A percentile compares a stretch with the other conserved stretches of the same genome.
Conservation (phyloP, 2,329 filamentous ascomycete genomes). For the Myriangium duriaei region DNA sequence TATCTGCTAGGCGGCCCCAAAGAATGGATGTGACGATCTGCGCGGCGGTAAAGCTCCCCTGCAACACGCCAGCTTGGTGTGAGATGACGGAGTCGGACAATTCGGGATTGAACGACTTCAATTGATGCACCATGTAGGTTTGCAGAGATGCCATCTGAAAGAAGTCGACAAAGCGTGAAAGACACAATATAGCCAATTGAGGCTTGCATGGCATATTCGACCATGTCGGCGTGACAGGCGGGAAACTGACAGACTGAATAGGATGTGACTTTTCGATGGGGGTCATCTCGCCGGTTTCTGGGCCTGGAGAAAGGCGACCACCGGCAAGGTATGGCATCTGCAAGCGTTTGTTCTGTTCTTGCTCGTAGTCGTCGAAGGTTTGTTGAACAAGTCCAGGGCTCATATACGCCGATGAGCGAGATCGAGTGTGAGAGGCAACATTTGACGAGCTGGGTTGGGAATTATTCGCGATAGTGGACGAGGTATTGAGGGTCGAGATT, state of each 20-base stretch:
- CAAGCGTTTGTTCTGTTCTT: background rate
- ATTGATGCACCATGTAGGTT: constrained; percentile 33
- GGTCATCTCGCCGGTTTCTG: constrained; percentile 4
- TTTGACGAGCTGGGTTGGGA: background rate
- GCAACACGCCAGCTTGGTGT: constrained; percentile 29
- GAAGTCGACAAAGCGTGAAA: constrained; percentile 32
- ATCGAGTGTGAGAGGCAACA: background rate
- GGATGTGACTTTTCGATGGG: constrained; percentile 6
- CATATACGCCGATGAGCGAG: constrained; percentile 6
- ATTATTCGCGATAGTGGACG: constrained; percentile 8
- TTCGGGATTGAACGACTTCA: constrained; percentile 28
- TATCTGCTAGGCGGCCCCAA: constrained; percentile 30
- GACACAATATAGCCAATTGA: constrained; percentile 28
- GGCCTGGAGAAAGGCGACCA: too few relatives aligned
- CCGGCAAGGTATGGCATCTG: constrained; percentile 1
- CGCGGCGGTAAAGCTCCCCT: constrained; percentile 30
- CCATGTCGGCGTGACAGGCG: constrained; percentile 24
- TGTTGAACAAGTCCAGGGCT: constrained; percentile 1
- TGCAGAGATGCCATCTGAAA: constrained; percentile 33
- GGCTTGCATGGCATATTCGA: constrained; percentile 28
- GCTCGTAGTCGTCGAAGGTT: constrained; percentile 1
- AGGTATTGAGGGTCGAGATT: constrained; percentile 3
- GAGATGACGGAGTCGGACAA: constrained; percentile 36
- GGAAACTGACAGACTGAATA: constrained; percentile 6
- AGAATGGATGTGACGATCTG: constrained; percentile 31